Conservation (phyloP, 352 stramenopile genomes). For the Phytophthora litchii region DNA sequence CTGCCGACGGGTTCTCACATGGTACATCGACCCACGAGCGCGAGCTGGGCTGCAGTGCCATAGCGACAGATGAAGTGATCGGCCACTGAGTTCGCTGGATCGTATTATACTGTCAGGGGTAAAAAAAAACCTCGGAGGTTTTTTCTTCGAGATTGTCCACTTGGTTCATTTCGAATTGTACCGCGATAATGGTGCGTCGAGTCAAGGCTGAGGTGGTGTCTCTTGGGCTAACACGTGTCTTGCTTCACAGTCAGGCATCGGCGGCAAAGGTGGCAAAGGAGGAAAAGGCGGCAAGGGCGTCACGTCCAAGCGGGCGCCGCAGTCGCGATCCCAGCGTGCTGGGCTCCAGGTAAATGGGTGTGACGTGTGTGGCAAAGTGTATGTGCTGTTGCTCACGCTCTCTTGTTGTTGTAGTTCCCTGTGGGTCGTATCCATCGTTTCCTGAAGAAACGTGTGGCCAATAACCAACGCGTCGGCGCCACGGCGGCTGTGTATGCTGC, state of each 20-base stretch:
- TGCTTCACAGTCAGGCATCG: conserved; percentile 70
- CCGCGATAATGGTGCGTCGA: conserved; percentile 21
- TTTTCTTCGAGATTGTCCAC: not conserved
- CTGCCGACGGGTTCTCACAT: conserved; percentile 80
- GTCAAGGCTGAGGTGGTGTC: not conserved
- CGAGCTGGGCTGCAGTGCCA: conserved; percentile 46
- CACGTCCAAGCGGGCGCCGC: conserved; percentile 98
- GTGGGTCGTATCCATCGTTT: conserved; percentile 99
- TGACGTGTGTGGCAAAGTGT: conserved; percentile 1
- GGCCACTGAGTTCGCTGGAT: conserved; percentile 19
- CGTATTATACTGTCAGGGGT: not conserved
- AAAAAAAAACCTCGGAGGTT: conserved; percentile 8
- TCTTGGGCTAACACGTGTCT: conserved; percentile 13
- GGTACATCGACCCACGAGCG: conserved; percentile 76
- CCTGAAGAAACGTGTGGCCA: conserved; percentile 98
- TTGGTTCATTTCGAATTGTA: conserved; percentile 8
- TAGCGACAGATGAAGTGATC: conserved; percentile 7
- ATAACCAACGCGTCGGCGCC: conserved; percentile 98
- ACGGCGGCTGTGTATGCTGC: conserved; percentile 99
- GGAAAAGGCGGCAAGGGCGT: conserved; percentile 99
- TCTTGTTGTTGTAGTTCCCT: conserved; percentile 90
- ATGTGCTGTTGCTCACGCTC: conserved; percentile 1
- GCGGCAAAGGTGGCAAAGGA: conserved; percentile 96
- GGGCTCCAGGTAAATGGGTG: conserved; percentile 92
- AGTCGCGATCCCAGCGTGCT: conserved; percentile 97